Conservation (phyloP, 2,329 filamentous ascomycete species). For the Pseudocercospora fijiensis region DNA sequence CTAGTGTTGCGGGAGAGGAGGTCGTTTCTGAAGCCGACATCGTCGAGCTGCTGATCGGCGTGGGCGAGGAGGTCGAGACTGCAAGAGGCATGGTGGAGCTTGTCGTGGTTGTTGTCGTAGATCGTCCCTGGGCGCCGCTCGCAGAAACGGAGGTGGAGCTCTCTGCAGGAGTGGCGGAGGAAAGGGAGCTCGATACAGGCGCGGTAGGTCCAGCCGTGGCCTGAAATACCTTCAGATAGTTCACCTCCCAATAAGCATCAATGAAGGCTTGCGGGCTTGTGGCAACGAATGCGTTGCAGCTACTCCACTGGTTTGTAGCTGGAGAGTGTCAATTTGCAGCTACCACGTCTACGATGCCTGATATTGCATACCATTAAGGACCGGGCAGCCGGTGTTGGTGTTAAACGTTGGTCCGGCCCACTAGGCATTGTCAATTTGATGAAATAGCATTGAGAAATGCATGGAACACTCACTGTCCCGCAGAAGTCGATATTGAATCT, state of each 20-base stretch:
- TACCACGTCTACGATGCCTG: not conserved
- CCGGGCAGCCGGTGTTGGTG: conserved; percentile 28
- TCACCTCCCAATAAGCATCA: conserved; percentile 44
- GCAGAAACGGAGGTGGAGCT: conserved; percentile 24
- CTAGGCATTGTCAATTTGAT: not conserved
- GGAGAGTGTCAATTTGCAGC: not conserved
- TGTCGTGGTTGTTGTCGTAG: conserved; percentile 23
- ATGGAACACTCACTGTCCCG: conserved; percentile 29
- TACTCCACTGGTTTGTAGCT: conserved; percentile 33
- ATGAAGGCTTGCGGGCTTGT: conserved; percentile 30
- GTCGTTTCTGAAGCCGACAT: not conserved
- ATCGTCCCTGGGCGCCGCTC: conserved; percentile 22
- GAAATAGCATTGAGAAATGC: not conserved
- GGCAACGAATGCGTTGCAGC: conserved; percentile 32
- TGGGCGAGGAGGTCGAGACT: not conserved
- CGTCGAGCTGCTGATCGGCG: not conserved
- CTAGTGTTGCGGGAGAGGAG: not conserved
- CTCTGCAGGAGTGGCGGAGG: conserved; percentile 23
- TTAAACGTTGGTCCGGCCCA: conserved; percentile 37
- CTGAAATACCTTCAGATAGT: conserved; percentile 42
- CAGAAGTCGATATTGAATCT: conserved; percentile 41
- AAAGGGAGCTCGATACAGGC: conserved; percentile 15
- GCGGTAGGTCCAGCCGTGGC: conserved; percentile 16
- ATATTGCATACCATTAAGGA: conserved; percentile 17
- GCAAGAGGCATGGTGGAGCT: not conserved